Evolutionary conservation across 1,284 basidiomycete species (phyloP).

Genomic region (Bjerkandera adusta): DNA sequence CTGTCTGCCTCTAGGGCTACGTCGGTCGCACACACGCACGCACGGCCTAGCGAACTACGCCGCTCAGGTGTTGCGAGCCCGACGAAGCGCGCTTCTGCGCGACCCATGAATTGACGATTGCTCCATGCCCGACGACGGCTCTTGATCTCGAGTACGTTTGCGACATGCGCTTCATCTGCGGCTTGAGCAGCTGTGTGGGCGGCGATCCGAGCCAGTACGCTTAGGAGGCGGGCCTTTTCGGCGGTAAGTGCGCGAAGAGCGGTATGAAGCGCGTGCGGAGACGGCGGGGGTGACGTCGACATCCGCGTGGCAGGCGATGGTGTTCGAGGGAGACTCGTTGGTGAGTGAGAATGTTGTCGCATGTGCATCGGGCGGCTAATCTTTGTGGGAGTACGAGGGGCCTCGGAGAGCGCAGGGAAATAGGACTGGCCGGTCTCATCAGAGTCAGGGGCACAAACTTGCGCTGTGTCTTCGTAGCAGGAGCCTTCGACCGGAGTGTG

Average conservation of each 20-base stretch:
- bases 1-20: slow-evolving; percentile 14
- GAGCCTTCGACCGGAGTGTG: slow-evolving; percentile 48
- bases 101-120: slow-evolving; percentile 37
- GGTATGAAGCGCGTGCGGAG: background rate
- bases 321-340: slow-evolving; percentile 5
- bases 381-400: too few relatives aligned
- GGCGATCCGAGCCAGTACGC: slow-evolving; percentile 36
- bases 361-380: too few relatives aligned
- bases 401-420: background rate
- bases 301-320: slow-evolving; percentile 16
- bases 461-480: background rate
- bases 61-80: slow-evolving; percentile 43
- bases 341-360: background rate
- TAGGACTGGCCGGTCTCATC: background rate
- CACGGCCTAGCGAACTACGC: slow-evolving; percentile 38
- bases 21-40: slow-evolving; percentile 31
- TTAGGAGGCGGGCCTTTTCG: slow-evolving; percentile 38
- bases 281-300: slow-evolving; percentile 10
- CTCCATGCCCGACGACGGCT: slow-evolving; percentile 55
- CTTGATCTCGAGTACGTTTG: slow-evolving; percentile 47
- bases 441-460: too few relatives aligned
- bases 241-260: slow-evolving; percentile 29
- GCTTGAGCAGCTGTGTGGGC: slow-evolving; percentile 33
- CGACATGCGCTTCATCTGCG: slow-evolving; percentile 37
- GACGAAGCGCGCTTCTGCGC: slow-evolving; percentile 27